Conservation (phyloP, 441 rosid genomes). For the Aleurites moluccanus region DNA sequence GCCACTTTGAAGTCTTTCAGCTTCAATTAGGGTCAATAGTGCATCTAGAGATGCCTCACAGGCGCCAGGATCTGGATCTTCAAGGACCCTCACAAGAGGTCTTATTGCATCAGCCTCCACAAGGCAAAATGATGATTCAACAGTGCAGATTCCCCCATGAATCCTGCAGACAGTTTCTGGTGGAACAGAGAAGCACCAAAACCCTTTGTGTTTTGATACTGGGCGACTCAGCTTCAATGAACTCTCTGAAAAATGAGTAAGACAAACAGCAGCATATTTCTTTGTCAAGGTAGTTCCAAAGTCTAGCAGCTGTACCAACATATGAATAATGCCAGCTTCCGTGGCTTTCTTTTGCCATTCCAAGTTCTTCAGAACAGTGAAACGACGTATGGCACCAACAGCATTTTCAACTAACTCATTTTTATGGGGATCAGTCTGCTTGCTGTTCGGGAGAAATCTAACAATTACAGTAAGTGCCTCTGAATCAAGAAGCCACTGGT, state of each 20-base stretch:
- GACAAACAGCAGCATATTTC: conserved; percentile 48
- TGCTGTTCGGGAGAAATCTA: conserved; percentile 23
- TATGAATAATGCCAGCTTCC: conserved; percentile 50
- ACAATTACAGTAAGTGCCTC: conserved; percentile 38
- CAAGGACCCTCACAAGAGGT: conserved; percentile 52
- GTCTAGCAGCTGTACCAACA: conserved; percentile 46
- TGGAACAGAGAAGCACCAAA: conserved; percentile 57
- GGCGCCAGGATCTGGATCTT: conserved; percentile 43
- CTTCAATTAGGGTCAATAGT: conserved; percentile 55
- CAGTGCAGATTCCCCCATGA: conserved; percentile 56
- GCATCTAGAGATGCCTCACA: conserved; percentile 64
- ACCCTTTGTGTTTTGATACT: conserved; percentile 38
- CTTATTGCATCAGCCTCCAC: conserved; percentile 54
- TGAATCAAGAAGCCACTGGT: conserved; percentile 52
- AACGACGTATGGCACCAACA: conserved; percentile 49
- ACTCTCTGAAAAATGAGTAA: conserved; percentile 48
- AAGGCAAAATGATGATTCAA: conserved; percentile 64
- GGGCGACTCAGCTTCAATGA: conserved; percentile 39
- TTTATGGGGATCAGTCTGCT: conserved; percentile 34
- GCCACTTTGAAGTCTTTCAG: conserved; percentile 50
- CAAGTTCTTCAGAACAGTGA: conserved; percentile 37
- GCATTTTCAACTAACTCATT: conserved; percentile 47
- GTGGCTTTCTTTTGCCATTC: conserved; percentile 58
- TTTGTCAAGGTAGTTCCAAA: conserved; percentile 46
- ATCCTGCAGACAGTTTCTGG: conserved; percentile 41